Evolutionary conservation across 1,284 basidiomycete genomes (phyloP).

Genomic region (Malassezia restricta): DNA sequence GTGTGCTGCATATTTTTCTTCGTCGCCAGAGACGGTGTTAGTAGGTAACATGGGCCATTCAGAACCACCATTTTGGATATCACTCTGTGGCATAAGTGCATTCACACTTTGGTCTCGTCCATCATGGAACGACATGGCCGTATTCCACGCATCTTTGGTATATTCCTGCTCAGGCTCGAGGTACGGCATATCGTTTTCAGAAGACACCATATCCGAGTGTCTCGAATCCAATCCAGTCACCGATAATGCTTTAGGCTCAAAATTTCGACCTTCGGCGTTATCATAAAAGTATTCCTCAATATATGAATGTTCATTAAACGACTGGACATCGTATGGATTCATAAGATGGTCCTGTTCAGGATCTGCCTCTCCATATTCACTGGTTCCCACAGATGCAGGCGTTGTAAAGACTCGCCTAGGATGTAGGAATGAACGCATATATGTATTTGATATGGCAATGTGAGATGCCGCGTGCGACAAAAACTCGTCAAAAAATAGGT

Average conservation of each 20-base stretch:
- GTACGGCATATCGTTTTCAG: conserved; percentile 7
- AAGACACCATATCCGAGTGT: background rate
- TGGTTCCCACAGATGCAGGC: background rate
- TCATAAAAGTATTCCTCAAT: conserved; percentile 1
- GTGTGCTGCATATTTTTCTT: background rate
- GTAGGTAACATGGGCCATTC: background rate
- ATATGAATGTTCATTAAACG: background rate
- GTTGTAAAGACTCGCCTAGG: conserved; percentile 2
- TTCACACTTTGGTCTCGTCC: background rate
- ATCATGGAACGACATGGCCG: background rate
- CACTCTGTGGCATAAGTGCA: background rate
- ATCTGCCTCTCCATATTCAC: background rate
- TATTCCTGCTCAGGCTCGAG: background rate
- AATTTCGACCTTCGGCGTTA: background rate
- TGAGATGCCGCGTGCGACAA: background rate
- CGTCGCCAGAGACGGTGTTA: background rate
- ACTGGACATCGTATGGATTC: background rate
- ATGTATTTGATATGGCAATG: background rate
- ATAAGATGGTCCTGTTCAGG: conserved; percentile 4
- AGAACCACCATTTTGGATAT: background rate
- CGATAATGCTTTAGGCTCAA: background rate
- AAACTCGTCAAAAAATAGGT: background rate
- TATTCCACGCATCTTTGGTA: conserved; percentile 5
- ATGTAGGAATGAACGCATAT: background rate
- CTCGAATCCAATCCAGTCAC: background rate